Evolutionary conservation across 306 rosid genomes (phyloP).

Genomic region (Cucumis hystrix): DNA sequence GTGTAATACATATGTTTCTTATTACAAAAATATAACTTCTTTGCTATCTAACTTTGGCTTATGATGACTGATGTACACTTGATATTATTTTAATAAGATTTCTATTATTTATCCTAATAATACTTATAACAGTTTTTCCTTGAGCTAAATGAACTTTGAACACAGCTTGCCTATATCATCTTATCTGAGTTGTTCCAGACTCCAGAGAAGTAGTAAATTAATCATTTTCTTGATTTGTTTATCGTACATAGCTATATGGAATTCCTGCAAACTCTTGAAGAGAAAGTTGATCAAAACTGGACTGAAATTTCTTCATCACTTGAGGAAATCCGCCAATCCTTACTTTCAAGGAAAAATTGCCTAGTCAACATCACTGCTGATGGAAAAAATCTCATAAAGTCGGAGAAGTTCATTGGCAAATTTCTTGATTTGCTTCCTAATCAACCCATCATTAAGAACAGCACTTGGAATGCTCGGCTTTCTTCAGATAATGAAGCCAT

Average conservation of each 20-base stretch:
- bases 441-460: conserved; percentile 32
- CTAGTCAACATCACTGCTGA: conserved; percentile 74
- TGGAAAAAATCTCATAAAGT: conserved; percentile 39
- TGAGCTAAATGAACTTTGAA: not conserved
- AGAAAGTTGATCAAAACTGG: conserved; percentile 86
- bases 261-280: conserved; percentile 68
- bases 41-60: not conserved
- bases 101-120: not conserved
- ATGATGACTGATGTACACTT: not conserved
- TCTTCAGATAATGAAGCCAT: conserved; percentile 72
- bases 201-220: not conserved
- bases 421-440: conserved; percentile 71
- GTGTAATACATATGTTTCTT: not conserved
- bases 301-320: conserved; percentile 66
- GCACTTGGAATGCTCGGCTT: conserved; percentile 48
- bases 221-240: conserved; percentile 11
- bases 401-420: conserved; percentile 46
- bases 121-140: not conserved
- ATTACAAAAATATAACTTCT: not conserved
- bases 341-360: conserved; percentile 68
- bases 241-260: conserved; percentile 59
- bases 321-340: conserved; percentile 75
- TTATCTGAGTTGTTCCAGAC: not conserved
- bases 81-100: not conserved
- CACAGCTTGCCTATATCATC: not conserved